Evolutionary conservation across 176 grass and related monocot genomes (phyloP).

Genomic region (Microstegium vimineum): DNA sequence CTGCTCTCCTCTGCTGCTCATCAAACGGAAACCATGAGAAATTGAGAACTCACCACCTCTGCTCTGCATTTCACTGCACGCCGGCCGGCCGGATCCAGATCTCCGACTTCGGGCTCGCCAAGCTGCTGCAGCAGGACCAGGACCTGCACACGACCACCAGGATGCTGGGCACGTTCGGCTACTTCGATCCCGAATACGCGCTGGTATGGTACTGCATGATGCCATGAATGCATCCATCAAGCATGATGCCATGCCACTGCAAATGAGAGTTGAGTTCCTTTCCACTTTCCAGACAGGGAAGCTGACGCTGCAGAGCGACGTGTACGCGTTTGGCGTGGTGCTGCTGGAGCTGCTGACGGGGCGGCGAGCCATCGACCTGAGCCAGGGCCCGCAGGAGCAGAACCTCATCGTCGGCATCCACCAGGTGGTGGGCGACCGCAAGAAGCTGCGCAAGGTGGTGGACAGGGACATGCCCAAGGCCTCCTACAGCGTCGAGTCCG

Average conservation of each 20-base stretch:
- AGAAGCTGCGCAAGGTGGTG: constrained; percentile 77
- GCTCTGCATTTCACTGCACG: not conserved
- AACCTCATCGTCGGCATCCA: constrained; percentile 86
- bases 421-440: constrained; percentile 63
- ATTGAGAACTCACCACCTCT: too few relatives aligned
- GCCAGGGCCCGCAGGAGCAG: constrained; percentile 69
- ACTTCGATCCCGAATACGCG: constrained; percentile 97
- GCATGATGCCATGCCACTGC: not conserved
- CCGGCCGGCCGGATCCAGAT: constrained; percentile 62
- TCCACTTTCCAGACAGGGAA: constrained; percentile 99
- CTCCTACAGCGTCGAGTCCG: constrained; percentile 71
- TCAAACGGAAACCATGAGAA: too few relatives aligned
- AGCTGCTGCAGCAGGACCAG: constrained; percentile 87
- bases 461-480: constrained; percentile 69
- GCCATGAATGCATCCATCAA: not conserved
- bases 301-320: constrained; percentile 91
- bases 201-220: constrained; percentile 36
- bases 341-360: constrained; percentile 93
- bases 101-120: constrained; percentile 90
- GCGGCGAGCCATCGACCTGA: constrained; percentile 90
- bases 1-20: too few relatives aligned
- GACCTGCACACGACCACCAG: constrained; percentile 80
- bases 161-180: constrained; percentile 91
- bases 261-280: too few relatives aligned
- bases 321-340: constrained; percentile 97